A percentile compares a stretch with the other conserved stretches of the same genome.
These are phyloP conservation scores for Luffa acutangula DNA, from an alignment of 306 rosid genomes.

Conservation along the genomic window DNA sequence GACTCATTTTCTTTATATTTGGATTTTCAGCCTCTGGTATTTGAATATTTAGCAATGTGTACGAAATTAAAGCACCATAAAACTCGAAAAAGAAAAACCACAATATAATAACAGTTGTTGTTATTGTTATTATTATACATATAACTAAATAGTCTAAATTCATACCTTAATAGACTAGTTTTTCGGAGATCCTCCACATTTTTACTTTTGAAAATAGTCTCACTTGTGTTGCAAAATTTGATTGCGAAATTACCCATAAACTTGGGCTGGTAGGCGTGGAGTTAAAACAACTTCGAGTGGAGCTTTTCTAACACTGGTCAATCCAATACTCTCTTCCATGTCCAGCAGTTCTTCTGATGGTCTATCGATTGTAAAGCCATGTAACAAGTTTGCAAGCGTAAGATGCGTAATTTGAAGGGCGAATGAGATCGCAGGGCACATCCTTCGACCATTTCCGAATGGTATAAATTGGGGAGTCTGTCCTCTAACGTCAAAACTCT, in stretches of 20 bases:
- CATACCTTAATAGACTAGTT: no score
- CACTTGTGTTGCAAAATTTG: no score
- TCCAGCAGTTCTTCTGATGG: conserved; percentile 22
- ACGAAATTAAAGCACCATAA: no score
- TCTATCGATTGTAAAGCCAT: conserved; percentile 19
- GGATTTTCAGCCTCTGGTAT: no score
- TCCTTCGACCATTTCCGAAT: conserved; percentile 34
- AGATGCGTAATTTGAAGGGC: conserved; percentile 12
- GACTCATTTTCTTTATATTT: no score
- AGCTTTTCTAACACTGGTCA: conserved; percentile 41
- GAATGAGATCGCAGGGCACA: conserved; percentile 18
- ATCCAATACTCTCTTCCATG: conserved; percentile 45
- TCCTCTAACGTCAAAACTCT: conserved; percentile 14
- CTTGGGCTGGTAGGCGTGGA: conserved; percentile 28
- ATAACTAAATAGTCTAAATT: no score
- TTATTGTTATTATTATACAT: no score
- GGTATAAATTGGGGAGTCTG: conserved; percentile 13
- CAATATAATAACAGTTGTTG: no score
- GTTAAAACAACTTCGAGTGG: conserved; percentile 33
- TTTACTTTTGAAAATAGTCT: no score
- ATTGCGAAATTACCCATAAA: neutral
- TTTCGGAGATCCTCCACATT: no score
- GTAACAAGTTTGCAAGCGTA: conserved; percentile 17
- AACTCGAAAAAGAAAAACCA: no score
- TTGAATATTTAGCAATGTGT: no score